A percentile compares a stretch with the other conserved stretches of the same genome.
Evolutionary conservation across 2,329 filamentous ascomycete species (phyloP).

Genomic region (Claviceps purpurea): DNA sequence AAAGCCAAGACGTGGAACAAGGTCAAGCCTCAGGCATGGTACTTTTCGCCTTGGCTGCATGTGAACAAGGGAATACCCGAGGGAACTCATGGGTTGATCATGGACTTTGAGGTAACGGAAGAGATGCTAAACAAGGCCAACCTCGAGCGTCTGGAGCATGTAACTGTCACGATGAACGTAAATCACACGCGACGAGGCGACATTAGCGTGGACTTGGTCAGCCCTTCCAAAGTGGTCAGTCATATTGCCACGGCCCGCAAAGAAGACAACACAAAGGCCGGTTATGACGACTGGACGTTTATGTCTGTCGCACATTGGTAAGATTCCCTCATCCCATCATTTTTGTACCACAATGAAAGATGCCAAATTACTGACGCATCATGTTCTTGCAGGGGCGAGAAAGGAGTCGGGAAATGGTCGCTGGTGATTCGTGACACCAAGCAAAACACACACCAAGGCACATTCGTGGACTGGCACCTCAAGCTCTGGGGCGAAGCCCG

Average conservation of each 20-base stretch:
- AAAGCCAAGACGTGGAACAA: slow-evolving; percentile 71
- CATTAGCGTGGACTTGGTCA: slow-evolving; percentile 80
- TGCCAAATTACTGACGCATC: neutral
- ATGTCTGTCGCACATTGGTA: slow-evolving; percentile 97
- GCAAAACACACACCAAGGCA: slow-evolving; percentile 63
- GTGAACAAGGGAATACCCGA: slow-evolving; percentile 79
- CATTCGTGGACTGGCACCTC: slow-evolving; percentile 81
- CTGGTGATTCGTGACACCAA: slow-evolving; percentile 76
- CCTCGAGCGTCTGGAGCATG: slow-evolving; percentile 76
- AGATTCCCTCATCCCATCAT: slow-evolving; percentile 15
- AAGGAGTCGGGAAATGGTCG: slow-evolving; percentile 79
- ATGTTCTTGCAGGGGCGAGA: slow-evolving; percentile 55
- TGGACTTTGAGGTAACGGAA: slow-evolving; percentile 67
- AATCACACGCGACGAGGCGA: slow-evolving; percentile 80
- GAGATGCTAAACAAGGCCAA: slow-evolving; percentile 75
- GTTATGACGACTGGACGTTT: slow-evolving; percentile 94
- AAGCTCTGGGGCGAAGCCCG: slow-evolving; percentile 88
- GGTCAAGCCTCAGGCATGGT: slow-evolving; percentile 95
- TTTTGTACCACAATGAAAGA: neutral
- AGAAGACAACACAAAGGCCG: slow-evolving; percentile 49
- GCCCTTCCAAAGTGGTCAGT: slow-evolving; percentile 68
- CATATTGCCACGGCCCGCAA: slow-evolving; percentile 67
- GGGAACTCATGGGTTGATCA: slow-evolving; percentile 65
- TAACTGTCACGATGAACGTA: slow-evolving; percentile 96
- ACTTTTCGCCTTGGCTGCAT: slow-evolving; percentile 83